Conservation (phyloP, 106 monocot species). For the Amphibolis antarctica region DNA sequence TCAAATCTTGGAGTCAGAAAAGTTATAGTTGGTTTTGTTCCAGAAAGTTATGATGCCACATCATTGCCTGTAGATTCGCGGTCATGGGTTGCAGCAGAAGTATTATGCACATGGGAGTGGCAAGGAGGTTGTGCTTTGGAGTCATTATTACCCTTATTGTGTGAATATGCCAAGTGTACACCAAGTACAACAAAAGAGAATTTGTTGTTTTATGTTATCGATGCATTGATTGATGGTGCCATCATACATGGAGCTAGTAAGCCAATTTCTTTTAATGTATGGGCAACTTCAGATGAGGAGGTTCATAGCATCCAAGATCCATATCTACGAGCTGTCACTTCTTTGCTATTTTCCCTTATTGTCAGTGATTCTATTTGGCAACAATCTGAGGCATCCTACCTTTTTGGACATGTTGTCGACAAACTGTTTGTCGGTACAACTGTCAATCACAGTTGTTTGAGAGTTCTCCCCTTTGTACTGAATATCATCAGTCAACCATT, state of each 20-base stretch:
- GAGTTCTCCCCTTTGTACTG: slow-evolving; percentile 62
- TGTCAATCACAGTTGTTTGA: slow-evolving; percentile 48
- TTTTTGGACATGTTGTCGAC: slow-evolving; percentile 44
- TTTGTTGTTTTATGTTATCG: slow-evolving; percentile 29
- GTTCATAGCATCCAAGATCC: slow-evolving; percentile 56
- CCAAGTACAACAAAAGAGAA: slow-evolving; percentile 5
- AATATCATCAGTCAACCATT: slow-evolving; percentile 43
- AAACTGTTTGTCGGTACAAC: slow-evolving; percentile 28
- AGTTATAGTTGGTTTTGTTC: slow-evolving; percentile 39
- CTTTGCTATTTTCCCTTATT: slow-evolving; percentile 37
- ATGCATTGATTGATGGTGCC: slow-evolving; percentile 53
- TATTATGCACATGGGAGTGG: slow-evolving; percentile 91
- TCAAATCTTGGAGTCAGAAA: slow-evolving; percentile 46
- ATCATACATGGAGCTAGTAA: slow-evolving; percentile 24
- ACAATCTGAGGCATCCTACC: slow-evolving; percentile 33
- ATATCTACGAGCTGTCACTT: slow-evolving; percentile 61
- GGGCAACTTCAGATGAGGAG: slow-evolving; percentile 53
- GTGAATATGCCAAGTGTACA: slow-evolving; percentile 35
- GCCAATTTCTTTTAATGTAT: slow-evolving; percentile 50
- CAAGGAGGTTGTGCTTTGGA: slow-evolving; percentile 33
- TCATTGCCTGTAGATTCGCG: slow-evolving; percentile 27
- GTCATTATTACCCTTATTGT: slow-evolving; percentile 55
- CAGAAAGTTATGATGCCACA: slow-evolving; percentile 4
- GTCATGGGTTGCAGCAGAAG: slow-evolving; percentile 84
- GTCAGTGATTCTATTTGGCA: slow-evolving; percentile 39